phyloP scores from a whole-genome alignment of 768 basidiomycete genomes.

The Thelephora ganbajun region DNA sequence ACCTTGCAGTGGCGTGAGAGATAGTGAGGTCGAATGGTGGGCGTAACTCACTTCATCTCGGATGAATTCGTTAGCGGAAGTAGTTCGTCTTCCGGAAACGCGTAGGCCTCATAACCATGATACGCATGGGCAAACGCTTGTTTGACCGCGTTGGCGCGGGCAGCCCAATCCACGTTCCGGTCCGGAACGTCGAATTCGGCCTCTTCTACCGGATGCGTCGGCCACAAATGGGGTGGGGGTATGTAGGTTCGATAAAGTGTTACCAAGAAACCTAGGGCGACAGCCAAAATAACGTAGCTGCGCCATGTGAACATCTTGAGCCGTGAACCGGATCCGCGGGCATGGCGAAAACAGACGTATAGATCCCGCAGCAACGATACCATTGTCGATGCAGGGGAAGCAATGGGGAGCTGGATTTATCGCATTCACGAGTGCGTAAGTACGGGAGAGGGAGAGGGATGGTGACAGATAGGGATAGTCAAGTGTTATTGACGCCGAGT shows the following conservation, averaged over 20 bases:
- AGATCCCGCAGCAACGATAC: no score
- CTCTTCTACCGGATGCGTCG: no score
- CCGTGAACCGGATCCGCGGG: no score
- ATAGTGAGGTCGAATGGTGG: neutral
- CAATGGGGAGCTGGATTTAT: no score
- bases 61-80: slow-evolving; percentile 30
- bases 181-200: neutral
- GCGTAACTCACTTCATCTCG: neutral
- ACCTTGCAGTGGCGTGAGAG: slow-evolving; percentile 23
- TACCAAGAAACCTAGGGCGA: neutral
- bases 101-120: slow-evolving; percentile 44
- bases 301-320: no score
- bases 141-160: slow-evolving; percentile 42
- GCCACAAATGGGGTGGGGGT: neutral
- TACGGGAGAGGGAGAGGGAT: no score
- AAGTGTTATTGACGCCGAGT: no score
- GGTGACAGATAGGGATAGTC: no score
- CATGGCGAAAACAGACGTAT: no score
- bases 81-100: slow-evolving; percentile 52
- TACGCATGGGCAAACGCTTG: slow-evolving; percentile 57
- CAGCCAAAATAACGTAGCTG: neutral
- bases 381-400: no score
- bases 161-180: slow-evolving; percentile 30
- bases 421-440: no score
- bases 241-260: neutral